A percentile compares a stretch with the other conserved stretches of the same genome.
Evolutionary conservation across 805 yeast genomes (phyloP).

Genomic region (Ogataea polymorpha): DNA sequence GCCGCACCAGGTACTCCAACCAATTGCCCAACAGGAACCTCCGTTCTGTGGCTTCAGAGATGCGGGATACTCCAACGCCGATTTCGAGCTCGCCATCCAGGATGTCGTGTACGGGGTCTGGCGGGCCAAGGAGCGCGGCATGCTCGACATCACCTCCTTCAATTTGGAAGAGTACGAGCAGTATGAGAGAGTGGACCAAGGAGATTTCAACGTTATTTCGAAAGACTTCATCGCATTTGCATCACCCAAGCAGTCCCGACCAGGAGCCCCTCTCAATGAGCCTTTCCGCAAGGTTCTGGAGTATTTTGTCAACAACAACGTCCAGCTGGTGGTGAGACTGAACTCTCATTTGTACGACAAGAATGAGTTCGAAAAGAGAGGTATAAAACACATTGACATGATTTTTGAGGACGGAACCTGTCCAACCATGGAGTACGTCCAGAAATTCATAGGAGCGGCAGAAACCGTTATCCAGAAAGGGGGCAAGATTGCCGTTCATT

Average conservation of each 20-base stretch:
- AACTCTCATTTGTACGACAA: slow-evolving; percentile 90
- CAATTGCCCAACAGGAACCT: slow-evolving; percentile 85
- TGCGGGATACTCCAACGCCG: slow-evolving; percentile 96
- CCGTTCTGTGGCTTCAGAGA: slow-evolving; percentile 95
- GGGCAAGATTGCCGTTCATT: slow-evolving; percentile 97
- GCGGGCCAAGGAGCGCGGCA: slow-evolving; percentile 92
- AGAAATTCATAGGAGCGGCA: slow-evolving; percentile 91
- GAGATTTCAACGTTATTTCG: slow-evolving; percentile 88
- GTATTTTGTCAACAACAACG: slow-evolving; percentile 69
- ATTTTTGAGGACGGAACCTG: slow-evolving; percentile 98
- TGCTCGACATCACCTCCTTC: slow-evolving; percentile 82
- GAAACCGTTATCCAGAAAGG: slow-evolving; percentile 82
- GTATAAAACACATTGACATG: slow-evolving; percentile 90
- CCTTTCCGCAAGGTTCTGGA: slow-evolving; percentile 79
- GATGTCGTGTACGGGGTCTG: slow-evolving; percentile 95
- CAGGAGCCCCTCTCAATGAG: slow-evolving; percentile 56
- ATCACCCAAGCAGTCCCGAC: slow-evolving; percentile 75
- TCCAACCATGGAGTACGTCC: slow-evolving; percentile 91
- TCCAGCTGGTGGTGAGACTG: slow-evolving; percentile 84
- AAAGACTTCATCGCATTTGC: slow-evolving; percentile 98
- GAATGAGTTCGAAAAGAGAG: slow-evolving; percentile 74
- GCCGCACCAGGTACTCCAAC: slow-evolving; percentile 95
- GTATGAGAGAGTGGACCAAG: slow-evolving; percentile 94
- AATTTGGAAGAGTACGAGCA: slow-evolving; percentile 92
- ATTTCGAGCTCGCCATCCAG: slow-evolving; percentile 88